Evolutionary conservation across 208 protist genomes (phyloP), one percentile per base, ranked within the genome.

Genomic region (Crithidia bombi): DNA sequence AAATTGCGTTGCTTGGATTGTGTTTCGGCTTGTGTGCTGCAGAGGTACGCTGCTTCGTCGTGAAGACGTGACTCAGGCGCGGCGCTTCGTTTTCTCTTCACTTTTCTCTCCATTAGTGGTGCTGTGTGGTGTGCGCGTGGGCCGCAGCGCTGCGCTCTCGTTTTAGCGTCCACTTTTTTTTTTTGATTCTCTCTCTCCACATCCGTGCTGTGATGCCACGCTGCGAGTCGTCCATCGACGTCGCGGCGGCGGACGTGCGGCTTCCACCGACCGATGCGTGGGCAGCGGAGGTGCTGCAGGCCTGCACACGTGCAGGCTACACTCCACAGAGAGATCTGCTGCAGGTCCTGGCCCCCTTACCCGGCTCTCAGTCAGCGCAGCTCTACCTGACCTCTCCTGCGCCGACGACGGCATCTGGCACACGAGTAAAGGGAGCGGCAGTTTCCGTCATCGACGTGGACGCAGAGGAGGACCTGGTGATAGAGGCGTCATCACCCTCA

Each of bases 251-350:
- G 41, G 61, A 54, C 19, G 61, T 66, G 61, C 61, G 47, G 2
- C 64, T 63, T 26, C 36, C 51, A 32, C 50, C 49, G 15, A 23
- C 65, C 0, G 82, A 88, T 72, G 44, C 41, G 38, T 89, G 83
- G 83, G 79, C 73, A 12, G 51, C 62, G 3, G 70, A 75, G 33
- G 68, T 90, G 39, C 43, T 76, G 43, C 51, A 66, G 35, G 17
- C 57, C 35, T 80, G 65, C 38, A 55, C 67, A 10, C 57, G 43
- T 43, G 65, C 38, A 17, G 51, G 71, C 55, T 80, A 71, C 62
- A 74, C 46, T 25, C 79, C 79, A 0, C 57, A 76, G 19, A 38
- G 63, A 26, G 58, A 59, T 9, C 50, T 80, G 38, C 64, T 77
- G 12, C 25, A 33, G 10, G 39, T 77, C 15, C 58, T 77, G 36